Evolutionary conservation across 2,329 filamentous ascomycete species (phyloP), one percentile per base, ranked within the genome.

Genomic region (Aureobasidium melanogenum): DNA sequence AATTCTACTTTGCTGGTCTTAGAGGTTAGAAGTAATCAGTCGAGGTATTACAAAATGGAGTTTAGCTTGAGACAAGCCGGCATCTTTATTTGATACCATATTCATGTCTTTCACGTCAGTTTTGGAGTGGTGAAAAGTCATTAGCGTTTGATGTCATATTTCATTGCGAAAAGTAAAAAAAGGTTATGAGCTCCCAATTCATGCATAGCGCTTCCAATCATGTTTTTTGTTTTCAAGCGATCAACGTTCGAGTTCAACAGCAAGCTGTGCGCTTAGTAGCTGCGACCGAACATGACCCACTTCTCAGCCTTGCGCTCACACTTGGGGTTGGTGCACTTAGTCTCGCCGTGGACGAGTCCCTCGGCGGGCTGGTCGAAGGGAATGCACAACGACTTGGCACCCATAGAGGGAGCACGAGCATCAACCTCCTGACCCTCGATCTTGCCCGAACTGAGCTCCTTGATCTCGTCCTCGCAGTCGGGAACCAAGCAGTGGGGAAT

Each of bases 391-490:
- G 82, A 85, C 79, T 90, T 90, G 63, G 87, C 87, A 48, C 87
- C 87, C 87, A 90, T 90, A 64, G 83, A 85, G 62, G 87, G 87
- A 60, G 85, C 86, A 67, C 83, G 83, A 69, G 87, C 80, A 82
- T 95, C 85, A 2, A 72, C 72, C 79, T 89, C 88, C 79, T 77
- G 76, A 30, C 78, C 84, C 60, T 85, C 81, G 62, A 86, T 86
- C 68, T 86, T 88, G 66, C 88, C 87, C 46, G 88, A 90, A 65
- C 90, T 96, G 72, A 92, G 81, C 61, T 95, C 91, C 84, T 97
- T 97, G 79, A 97, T 91, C 74, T 90, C 85, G 69, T 97, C 93
- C 77, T 97, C 93, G 71, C 93, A 97, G 73, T 89, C 85, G 63
- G 84, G 84, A 14, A 84, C 88, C 64, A 92, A 80, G 73, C 95